Evolutionary conservation across 2,329 filamentous ascomycete genomes (phyloP).

Genomic region (Grosmannia serpens): DNA sequence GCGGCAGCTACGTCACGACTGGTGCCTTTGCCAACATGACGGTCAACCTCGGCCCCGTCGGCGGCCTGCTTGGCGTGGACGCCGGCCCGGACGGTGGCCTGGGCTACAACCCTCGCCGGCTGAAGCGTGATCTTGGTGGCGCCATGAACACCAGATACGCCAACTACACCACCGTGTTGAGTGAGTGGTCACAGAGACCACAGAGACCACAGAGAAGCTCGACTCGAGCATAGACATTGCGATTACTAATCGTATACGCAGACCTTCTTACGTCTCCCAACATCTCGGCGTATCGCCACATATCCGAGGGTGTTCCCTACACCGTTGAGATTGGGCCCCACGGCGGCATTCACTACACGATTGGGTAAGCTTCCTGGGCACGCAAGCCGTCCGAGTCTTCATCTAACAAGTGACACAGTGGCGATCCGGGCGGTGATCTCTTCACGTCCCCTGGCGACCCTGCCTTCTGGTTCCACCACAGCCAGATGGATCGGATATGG

Average conservation of each 20-base stretch:
- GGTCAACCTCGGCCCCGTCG: slow-evolving; percentile 23
- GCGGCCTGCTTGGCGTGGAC: slow-evolving; percentile 10
- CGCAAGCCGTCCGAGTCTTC: too few relatives aligned
- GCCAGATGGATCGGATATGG: slow-evolving; percentile 11
- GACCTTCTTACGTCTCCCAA: slow-evolving; percentile 20
- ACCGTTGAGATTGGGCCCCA: slow-evolving; percentile 20
- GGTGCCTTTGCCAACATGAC: slow-evolving; percentile 31
- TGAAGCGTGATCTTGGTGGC: slow-evolving; percentile 19
- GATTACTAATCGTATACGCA: neutral
- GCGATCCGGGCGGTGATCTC: slow-evolving; percentile 22
- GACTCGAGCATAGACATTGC: neutral
- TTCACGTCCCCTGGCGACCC: slow-evolving; percentile 16
- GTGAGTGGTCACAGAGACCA: neutral
- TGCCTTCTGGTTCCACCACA: slow-evolving; percentile 13
- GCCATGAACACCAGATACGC: slow-evolving; percentile 20
- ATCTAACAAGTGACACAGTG: neutral
- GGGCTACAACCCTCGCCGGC: slow-evolving; percentile 24
- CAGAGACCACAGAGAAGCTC: too few relatives aligned
- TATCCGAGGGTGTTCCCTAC: slow-evolving; percentile 22
- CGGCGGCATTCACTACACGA: slow-evolving; percentile 19
- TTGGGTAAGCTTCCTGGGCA: slow-evolving; percentile 11
- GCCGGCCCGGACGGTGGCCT: slow-evolving; percentile 17
- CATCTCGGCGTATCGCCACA: slow-evolving; percentile 22
- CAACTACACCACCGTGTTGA: slow-evolving; percentile 17
- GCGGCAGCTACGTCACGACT: slow-evolving; percentile 38